Evolutionary conservation across 1,284 basidiomycete species (phyloP), one percentile per base, ranked within the genome.

Genomic region (Heterobasidion parviporum): DNA sequence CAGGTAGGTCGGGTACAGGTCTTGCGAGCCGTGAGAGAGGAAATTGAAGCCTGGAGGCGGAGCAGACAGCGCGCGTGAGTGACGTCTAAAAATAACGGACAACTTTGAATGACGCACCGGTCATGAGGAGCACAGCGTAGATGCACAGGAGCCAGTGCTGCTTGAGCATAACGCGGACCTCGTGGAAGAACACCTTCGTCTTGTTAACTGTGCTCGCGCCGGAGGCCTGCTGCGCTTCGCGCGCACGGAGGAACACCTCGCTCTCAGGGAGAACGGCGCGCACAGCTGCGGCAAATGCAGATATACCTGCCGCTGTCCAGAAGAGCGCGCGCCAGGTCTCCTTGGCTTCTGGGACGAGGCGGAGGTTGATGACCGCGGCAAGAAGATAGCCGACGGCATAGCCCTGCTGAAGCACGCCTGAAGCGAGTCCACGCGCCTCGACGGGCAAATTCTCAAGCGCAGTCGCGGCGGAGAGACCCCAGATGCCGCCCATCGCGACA

Each of bases 361-460:
- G 77, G 38, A 96, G 77, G 67, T 94, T 93, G 70, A 94, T 83
- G 33, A 87, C 82, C 50, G 87, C 78, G 0, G 79, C 72, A 43
- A 74, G 57, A 32, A 76, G 67, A 61, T 76, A 73, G 41, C 76
- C 72, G 56, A 74, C 71, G 33, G 83, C 81, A 63, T 87, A 87
- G 3, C 85, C 85, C 64, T 89, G 82, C 63, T 89, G 87, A 15
- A 90, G 67, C 56, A 98, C 74, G 43, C 96, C 96, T 15, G 84
- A 89, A 15, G 85, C 87, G 3, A 98, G 72, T 43, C 96, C 96
- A 68, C 96, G 87, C 2, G 85, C 79, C 59, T 90, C 88, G 33
- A 89, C 83, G 0, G 95, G 94, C 26, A 98, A 79, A 68, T 92
- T 94, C 69, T 98, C 96, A 12, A 98, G 82, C 0, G 89, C 87